Evolutionary conservation across 257 asterid genomes (phyloP), one percentile per base, ranked within the genome.

Genomic region (Thymus mandschuricus): DNA sequence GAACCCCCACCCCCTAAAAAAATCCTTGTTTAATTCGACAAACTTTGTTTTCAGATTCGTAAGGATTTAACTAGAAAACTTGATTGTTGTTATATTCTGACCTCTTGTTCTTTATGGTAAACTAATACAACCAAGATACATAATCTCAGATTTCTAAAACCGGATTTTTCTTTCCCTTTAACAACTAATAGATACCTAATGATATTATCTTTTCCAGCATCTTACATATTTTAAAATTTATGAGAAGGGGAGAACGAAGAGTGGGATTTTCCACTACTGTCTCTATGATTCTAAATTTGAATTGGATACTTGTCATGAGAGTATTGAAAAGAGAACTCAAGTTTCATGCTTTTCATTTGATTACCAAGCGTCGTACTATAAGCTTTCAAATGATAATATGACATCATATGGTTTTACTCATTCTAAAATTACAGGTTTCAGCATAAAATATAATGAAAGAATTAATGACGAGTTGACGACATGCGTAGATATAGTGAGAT

Each of bases 341-440:
- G 57, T 29, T 68, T 34, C 51, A 9, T 40, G 44, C 5, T 15
- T 61, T 52, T 29, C 48, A 46, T 63, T 55, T 55, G 21, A 34
- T 29, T 76, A 46, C 41, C 68, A 76, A 55, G 30, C 40, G 56
- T 8, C n/a, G 38, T 33, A 44, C n/a, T 44, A 35, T 31, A 61
- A 34, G 44, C 52, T 62, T 12, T 12, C 66, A 40, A 57, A 49
- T 64, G n/a, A 28, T 8, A 64, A 48, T 21, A 21, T 21, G 21
- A 21, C 21, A 21, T 51, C 52, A 33, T 64, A 64, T 46, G 41
- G 49, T 12, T 49, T 8, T 48, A 21, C 34, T 75, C 51, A 35
- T 58, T 62, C 61, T 61, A 10, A 56, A 33, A n/a, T 60, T 50
- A 62, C 7, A 28, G 41, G 61, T 70, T 69, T 63, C 63, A 68